Base-by-base conservation (phyloP, 1,284 basidiomycete species). In the Sanghuangporus sanghuang region DNA sequence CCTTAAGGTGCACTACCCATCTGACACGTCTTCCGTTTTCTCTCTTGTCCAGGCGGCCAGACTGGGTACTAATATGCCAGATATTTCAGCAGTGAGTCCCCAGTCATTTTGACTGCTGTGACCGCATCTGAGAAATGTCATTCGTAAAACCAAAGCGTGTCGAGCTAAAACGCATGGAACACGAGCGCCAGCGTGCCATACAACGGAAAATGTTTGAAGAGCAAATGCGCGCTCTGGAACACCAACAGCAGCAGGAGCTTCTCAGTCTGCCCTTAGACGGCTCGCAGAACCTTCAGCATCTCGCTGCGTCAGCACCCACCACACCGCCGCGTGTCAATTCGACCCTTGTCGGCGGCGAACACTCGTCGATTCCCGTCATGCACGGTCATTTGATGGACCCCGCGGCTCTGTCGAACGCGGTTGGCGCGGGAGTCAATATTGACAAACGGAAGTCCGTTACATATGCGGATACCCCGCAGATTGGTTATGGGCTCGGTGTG, bases 141-240 rank as follows among this genome's bases (percentile, higher is more conserved):
- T 8, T 36, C 3, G 61, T 67, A 76, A 96, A 91, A 89, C 90
- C 67, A 85, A 76, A 96, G 91, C 90, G 91, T 68, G 86, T 95
- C 67, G 92, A 95, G 75, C 81, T 93, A 71, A 96, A 95, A 75
- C 90, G 93, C 70, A 78, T 92, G 68, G 93, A 96, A 75, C 93
- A 96, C 73, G 64, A 65, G 42, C 71, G 90, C 62, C 92, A 94
- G 76, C 91, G 94, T 68, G 78, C 79, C 53, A 76, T 92, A 62
- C 95, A 96, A 75, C 87, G 93, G 72, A 91, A 89, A 75, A 78
- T 92, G 70, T 96, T 97, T 73, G 95, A 96, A 75, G 92, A 95
- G 70, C 93, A 96, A 76, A 96, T 96, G 90, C 86, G 89, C 61
- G 87, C 84, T 68, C 83, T 97, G 66, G 95, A 97, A 76, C 91